phyloP scores from a whole-genome alignment of 2,329 filamentous ascomycete species.

The Colletotrichum cereale region DNA sequence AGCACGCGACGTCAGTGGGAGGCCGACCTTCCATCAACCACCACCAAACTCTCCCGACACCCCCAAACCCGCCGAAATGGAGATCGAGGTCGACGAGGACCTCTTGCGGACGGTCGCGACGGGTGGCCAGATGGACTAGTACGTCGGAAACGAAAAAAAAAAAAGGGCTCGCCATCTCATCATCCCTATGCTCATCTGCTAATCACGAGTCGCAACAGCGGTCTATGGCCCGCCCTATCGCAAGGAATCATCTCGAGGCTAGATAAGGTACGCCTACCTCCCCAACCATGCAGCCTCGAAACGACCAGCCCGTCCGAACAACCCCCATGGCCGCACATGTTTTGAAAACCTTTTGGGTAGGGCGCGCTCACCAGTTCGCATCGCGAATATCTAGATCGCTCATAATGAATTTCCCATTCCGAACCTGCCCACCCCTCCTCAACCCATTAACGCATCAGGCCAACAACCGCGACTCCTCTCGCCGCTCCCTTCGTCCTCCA shows the following conservation, averaged over 20 bases:
- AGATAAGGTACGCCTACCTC: conserved; percentile 63
- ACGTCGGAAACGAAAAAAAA: conserved; percentile 46
- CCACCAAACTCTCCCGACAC: background rate
- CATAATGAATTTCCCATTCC: conserved; percentile 82
- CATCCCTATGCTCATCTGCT: conserved; percentile 42
- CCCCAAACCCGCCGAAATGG: conserved; percentile 57
- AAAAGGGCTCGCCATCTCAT: background rate
- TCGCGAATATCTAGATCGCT: conserved; percentile 70
- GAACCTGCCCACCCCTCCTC: conserved; percentile 61
- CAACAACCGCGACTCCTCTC: conserved; percentile 57
- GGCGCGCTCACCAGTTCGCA: conserved; percentile 30
- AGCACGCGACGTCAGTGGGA: conserved; percentile 37
- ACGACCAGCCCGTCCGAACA: background rate
- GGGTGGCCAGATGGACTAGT: conserved; percentile 69
- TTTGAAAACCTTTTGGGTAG: conserved; percentile 40
- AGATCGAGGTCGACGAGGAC: conserved; percentile 66
- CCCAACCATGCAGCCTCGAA: background rate
- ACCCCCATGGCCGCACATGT: conserved; percentile 54
- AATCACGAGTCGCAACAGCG: conserved; percentile 59
- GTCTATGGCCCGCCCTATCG: conserved; percentile 77
- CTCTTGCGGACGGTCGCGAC: conserved; percentile 62
- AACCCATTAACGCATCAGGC: conserved; percentile 54
- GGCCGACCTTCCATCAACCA: conserved; percentile 16
- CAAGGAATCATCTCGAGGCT: conserved; percentile 75
- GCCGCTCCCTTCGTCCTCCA: conserved; percentile 60